Percentiles rank a stretch among this genome's conserved stretches.
phyloP scores from a whole-genome alignment of 768 basidiomycete genomes.

The Podaxis sp. region DNA sequence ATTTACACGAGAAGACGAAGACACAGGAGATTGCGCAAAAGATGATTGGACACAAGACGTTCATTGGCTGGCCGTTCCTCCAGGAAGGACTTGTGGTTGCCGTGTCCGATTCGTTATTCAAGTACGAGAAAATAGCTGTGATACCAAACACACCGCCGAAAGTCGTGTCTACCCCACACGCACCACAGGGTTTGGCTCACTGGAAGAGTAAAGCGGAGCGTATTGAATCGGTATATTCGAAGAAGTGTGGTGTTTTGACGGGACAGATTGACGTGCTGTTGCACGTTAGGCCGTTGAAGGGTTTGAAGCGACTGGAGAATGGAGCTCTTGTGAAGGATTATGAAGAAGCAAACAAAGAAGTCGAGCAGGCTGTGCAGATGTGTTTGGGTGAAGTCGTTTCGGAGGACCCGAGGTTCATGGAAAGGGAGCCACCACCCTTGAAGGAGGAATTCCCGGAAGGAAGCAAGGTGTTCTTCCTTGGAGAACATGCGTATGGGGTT shows the following conservation, averaged over 20 bases:
- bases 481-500: constrained; percentile 93
- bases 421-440: constrained; percentile 78
- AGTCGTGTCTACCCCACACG: constrained; percentile 73
- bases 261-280: constrained; percentile 79
- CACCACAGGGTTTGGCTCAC: constrained; percentile 59
- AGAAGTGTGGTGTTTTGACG: constrained; percentile 83
- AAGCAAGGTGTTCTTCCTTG: constrained; percentile 93
- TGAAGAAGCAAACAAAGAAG: constrained; percentile 77
- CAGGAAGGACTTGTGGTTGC: constrained; percentile 88
- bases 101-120: constrained; percentile 84
- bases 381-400: constrained; percentile 75
- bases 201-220: constrained; percentile 85
- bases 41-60: constrained; percentile 76
- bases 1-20: constrained; percentile 66
- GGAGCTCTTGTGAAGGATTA: constrained; percentile 97
- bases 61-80: constrained; percentile 92
- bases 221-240: constrained; percentile 85
- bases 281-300: constrained; percentile 91
- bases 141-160: constrained; percentile 49
- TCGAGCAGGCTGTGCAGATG: constrained; percentile 87
- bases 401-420: constrained; percentile 87
- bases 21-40: constrained; percentile 71
- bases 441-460: constrained; percentile 89
- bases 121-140: constrained; percentile 71
- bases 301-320: constrained; percentile 84